Evolutionary conservation across 306 rosid species (phyloP).

Genomic region (Betula pendula): DNA sequence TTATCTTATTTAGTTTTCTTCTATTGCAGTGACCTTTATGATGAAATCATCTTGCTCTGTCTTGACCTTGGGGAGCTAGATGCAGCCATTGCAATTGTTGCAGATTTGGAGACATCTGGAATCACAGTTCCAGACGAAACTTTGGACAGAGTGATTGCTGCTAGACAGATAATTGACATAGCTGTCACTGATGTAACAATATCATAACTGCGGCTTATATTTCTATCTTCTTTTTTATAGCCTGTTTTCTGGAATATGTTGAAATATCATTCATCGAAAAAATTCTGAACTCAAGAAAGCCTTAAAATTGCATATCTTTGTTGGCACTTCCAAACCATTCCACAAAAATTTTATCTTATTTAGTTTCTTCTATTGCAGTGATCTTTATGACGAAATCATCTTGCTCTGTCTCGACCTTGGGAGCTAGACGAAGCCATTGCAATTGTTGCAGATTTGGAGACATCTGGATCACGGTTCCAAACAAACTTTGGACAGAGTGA

Average conservation of each 20-base stretch:
- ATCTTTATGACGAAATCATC: constrained; percentile 79
- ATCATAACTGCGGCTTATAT: constrained; percentile 3
- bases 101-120: constrained; percentile 82
- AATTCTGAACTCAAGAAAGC: background rate
- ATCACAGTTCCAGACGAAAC: constrained; percentile 79
- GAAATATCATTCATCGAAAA: background rate
- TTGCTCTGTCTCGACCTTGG: constrained; percentile 71
- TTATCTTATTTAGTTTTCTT: constrained; percentile 11
- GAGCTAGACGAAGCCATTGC: constrained; percentile 97
- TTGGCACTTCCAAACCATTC: background rate
- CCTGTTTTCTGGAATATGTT: constrained; percentile 1
- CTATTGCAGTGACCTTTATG: constrained; percentile 73
- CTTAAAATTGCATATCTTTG: background rate
- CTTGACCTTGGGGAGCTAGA: constrained; percentile 87
- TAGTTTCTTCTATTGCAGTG: constrained; percentile 46
- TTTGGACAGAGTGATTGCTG: constrained; percentile 77
- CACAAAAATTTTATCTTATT: background rate
- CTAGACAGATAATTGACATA: constrained; percentile 44
- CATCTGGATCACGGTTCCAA: constrained; percentile 75
- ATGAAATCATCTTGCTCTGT: constrained; percentile 72
- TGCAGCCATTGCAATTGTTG: constrained; percentile 94
- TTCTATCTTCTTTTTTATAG: background rate
- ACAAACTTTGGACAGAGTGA: constrained; percentile 82
- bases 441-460: constrained; percentile 86
- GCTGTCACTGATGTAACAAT: constrained; percentile 17